Evolutionary conservation across 768 basidiomycete species (phyloP), one percentile per base, ranked within the genome.

Genomic region (Mycena galopus): DNA sequence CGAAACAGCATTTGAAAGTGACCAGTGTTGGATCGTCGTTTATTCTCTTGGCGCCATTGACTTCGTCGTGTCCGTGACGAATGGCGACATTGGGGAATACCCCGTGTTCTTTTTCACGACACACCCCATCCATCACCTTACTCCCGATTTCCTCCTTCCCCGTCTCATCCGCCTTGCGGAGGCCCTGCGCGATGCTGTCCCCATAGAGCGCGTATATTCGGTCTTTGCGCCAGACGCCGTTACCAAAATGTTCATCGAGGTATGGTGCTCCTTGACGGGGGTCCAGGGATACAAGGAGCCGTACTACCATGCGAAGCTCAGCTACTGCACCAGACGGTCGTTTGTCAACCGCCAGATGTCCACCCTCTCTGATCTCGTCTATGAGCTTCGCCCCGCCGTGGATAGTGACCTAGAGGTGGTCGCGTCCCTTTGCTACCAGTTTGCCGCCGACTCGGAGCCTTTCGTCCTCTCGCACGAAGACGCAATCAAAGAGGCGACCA

Each of bases 41-140:
- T 70, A 67, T 35, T 72, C 76, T 7, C 47, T 39, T 7, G 74
- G 75, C 11, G 39, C 65, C n/a, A 79, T 92, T 51, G 84, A 87
- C 27, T 87, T 91, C 69, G 80, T 94, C 11, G 81, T 93, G 4
- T 87, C 92, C 14, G 89, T 89, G 73, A 93, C 91, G 0, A 79
- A 86, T 32, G 89, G 88, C 0, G 77, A 80, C 23, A 81, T 92
- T 60, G 92, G 88, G 1, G 77, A 82, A 57, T 92, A 94, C 73
- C 94, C 94, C 3, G 75, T 92, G 10, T 94, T 94, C 81, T 83
- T 94, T 32, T 88, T 85, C 77, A 87, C 84, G 29, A 82, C 84
- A 37, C 84, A 84, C 70, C 86, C 82, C 0, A 83, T 77, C 76
- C 79, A 81, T 19, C 69, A 73, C 7, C 84, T 93, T 33, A 73